Evolutionary conservation across 2,329 filamentous ascomycete species (phyloP), one percentile per base, ranked within the genome.

Genomic region (Colletotrichum tofieldiae): DNA sequence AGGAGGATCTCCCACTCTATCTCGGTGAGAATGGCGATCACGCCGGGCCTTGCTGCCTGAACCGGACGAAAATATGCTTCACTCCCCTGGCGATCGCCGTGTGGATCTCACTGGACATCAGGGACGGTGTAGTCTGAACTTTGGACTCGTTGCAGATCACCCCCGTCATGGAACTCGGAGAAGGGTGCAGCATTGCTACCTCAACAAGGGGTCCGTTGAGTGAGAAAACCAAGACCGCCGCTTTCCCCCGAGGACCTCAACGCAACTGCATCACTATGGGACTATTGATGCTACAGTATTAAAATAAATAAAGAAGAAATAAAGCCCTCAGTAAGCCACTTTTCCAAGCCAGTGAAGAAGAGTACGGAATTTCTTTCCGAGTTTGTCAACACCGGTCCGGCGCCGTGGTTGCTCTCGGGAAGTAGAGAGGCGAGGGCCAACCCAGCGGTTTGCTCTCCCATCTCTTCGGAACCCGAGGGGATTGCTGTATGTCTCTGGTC

Each of bases 91-190:
- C 29, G 71, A 71, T 72, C 61, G 43, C 55, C 67, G 54, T 54
- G 67, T 18, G 59, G 71, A 71, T 71, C 67, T 62, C 51, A 67
- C 67, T 51, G 71, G 49, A 71, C 61, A 67, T 71, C 61, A 67
- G 32, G 65, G 59, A 49, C 29, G 29, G 29, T 41, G 32, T 52
- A 56, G 49, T 71, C 67, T 73, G 71, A 62, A 71, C 47, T 61
- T 56, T 41, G 51, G 41, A 47, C 55, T 61, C 37, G 67, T 61
- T 62, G 67, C 67, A 45, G 61, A 62, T 66, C 66, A 59, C 58
- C 49, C 47, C 32, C 32, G 39, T 55, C 39, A 23, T 58, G 62
- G 62, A 54, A 54, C 62, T 62, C 45, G 59, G 59, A 49, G 59
- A 39, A 49, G 59, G 59, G n/a, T 14, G n/a, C 11, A 18, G 32